Percentiles rank a stretch among this genome's conserved stretches.
Conservation (phyloP, 169 alveolate genomes). For the Cyclospora cayetanensis region DNA sequence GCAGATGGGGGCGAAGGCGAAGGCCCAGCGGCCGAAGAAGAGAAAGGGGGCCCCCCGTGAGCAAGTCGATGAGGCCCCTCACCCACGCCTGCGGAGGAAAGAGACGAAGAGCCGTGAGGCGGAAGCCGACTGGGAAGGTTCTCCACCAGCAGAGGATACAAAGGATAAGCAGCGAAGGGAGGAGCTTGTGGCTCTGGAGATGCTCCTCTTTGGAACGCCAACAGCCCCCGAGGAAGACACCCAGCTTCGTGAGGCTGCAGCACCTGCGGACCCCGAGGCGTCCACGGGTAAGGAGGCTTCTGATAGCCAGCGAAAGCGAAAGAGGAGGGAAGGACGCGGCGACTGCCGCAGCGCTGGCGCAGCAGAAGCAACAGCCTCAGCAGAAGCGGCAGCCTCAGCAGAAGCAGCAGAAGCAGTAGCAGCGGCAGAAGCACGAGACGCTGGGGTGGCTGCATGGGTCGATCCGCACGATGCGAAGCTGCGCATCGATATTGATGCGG, state of each 20-base stretch:
- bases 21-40: background rate
- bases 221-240: background rate
- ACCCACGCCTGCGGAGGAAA: background rate
- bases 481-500: background rate
- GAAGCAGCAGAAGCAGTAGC: background rate
- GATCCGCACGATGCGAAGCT: slow-evolving; percentile 12
- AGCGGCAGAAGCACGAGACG: background rate
- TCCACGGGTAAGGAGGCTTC: background rate
- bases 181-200: background rate
- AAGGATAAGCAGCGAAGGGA: background rate
- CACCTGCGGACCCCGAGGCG: background rate
- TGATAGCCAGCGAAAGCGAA: background rate
- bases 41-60: background rate
- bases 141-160: background rate
- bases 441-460: slow-evolving; percentile 14
- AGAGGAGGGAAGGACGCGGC: background rate
- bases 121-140: background rate
- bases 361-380: background rate
- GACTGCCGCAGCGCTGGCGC: background rate
- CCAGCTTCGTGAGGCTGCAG: no score
- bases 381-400: background rate
- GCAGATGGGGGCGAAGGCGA: background rate
- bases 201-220: background rate
- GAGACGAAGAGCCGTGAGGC: background rate
- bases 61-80: background rate